Base-by-base conservation (phyloP, 345 rosid species). In the Lepidium aucheri region DNA sequence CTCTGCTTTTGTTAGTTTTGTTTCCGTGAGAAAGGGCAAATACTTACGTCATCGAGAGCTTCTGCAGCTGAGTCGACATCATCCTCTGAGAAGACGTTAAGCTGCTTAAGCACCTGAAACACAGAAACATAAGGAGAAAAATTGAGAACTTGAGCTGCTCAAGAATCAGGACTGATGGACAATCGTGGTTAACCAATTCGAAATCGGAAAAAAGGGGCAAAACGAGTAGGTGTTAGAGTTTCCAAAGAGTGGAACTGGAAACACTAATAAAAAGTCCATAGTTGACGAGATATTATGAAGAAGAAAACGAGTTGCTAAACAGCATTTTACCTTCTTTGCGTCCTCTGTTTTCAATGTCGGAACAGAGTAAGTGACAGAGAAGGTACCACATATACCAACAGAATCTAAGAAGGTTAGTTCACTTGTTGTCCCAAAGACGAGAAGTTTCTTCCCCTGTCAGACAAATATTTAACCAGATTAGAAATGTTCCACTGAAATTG, bases 391-490 rank as follows among this genome's bases (percentile, higher is more conserved):
- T 42, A 90, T 28, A 26, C 92, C 92, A 63, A 94, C 63, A 13
- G 95, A 85, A 56, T 88, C 96, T 73, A 93, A 78, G 81, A 93
- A 93, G 58, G 70, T 75, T 42, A 88, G 78, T 73, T 93, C 89
- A 75, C 98, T 93, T 15, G 98, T 90, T 61, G 98, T 93, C 53
- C 98, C 97, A 8, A 93, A 73, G 68, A 94, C 97, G 22, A 94
- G 71, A 76, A 94, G 96, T 39, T 88, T 93, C 63, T 86, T 94
- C 30, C 96, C 97, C 95, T 94, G 81, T 75, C 47, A 28, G 53
- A 67, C 2, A 60, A 64, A 49, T 10, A 35, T 34, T 16, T 47
- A 8, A 65, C 52, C 63, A 55, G 7, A 43, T 60, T 4, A 59
- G 18, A 59, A 17, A 65, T 55, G 34, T 55, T 47, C 58, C 3